Base-by-base conservation (phyloP, 2,329 filamentous ascomycete genomes). In the Amesomyces nigricolor region DNA sequence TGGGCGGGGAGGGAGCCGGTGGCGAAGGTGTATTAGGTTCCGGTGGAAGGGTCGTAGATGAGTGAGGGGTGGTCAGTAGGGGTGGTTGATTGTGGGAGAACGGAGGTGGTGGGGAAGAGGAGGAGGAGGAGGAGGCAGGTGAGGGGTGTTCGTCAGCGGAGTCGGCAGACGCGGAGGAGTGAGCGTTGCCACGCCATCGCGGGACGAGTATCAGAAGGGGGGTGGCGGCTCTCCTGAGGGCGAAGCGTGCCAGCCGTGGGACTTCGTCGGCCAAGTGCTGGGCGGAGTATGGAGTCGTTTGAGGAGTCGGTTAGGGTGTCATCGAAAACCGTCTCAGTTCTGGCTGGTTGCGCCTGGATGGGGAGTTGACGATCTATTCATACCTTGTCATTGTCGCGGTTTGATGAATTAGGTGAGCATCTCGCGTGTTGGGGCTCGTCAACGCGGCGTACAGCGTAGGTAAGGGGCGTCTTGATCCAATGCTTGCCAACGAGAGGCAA, bases 11-110 rank as follows among this genome's bases (percentile, higher is more conserved):
- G 47, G 10, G 39, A 39, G n/a, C 54, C 49, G 8, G 75, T 78
- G 7, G 71, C 76, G 62, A 79, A 80, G 26, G 78, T 75, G 61
- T 80, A 80, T 68, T 73, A 80, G 1, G 65, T 71, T 11, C 69
- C 71, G 52, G 73, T 67, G 6, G 67, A 35, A 58, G 71, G 60
- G 55, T 64, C 62, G 13, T 61, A 54, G 50, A 80, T 64, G 52
- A 80, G 71, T 14, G 70, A 64, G 4, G 76, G 76, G 58, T 78
- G 75, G 22, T 19, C 17, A 19, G 17, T 19, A 19, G 17, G 76
- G 69, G 60, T 79, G 78, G 63, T 78, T 58, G 26, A 26, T n/a
- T 8, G 42, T 22, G 47, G 26, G 26, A 40, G 9, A 29, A 42
- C 10, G 19, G 29, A 16, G 29, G 56, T 29, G 48, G 51, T 26